Evolutionary conservation across 495 filamentous ascomycete genomes (phyloP).

Genomic region (Aspergillus hancockii): DNA sequence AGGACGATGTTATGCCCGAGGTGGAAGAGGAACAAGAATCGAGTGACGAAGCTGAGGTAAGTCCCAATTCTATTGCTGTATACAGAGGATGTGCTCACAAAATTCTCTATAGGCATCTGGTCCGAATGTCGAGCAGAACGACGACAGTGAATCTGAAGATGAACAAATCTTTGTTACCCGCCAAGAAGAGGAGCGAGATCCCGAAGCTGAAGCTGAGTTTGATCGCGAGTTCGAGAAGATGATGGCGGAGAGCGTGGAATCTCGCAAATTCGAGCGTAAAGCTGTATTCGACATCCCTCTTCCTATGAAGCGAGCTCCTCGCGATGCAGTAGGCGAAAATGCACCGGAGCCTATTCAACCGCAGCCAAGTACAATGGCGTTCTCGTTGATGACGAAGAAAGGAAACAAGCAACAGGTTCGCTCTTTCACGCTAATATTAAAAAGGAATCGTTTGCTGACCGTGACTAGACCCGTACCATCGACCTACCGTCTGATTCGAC

Average conservation of each 20-base stretch:
- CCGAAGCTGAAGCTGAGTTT: conserved; percentile 94
- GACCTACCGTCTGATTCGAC: conserved; percentile 92
- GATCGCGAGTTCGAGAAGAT: conserved; percentile 98
- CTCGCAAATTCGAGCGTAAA: conserved; percentile 91
- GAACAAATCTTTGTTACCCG: conserved; percentile 89
- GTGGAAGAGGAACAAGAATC: conserved; percentile 59
- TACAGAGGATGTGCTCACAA: conserved; percentile 6
- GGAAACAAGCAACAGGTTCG: conserved; percentile 91
- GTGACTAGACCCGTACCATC: conserved; percentile 79
- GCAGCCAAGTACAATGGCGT: conserved; percentile 75
- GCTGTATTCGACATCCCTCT: conserved; percentile 90
- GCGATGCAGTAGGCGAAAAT: conserved; percentile 47
- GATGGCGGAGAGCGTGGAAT: conserved; percentile 96
- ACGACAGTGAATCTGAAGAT: conserved; percentile 63
- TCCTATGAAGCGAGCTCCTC: conserved; percentile 76
- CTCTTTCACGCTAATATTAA: conserved; percentile 3
- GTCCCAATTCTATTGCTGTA: conserved; percentile 7
- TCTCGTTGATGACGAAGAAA: conserved; percentile 92
- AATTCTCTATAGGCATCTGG: conserved; percentile 47
- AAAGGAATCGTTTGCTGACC: background rate
- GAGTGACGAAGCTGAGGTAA: conserved; percentile 59
- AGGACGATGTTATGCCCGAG: conserved; percentile 56
- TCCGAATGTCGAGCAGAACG: conserved; percentile 43
- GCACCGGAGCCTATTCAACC: conserved; percentile 34
- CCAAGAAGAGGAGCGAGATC: conserved; percentile 87